Evolutionary conservation across 352 stramenopile genomes (phyloP).

Genomic region (Globisporangium solare): DNA sequence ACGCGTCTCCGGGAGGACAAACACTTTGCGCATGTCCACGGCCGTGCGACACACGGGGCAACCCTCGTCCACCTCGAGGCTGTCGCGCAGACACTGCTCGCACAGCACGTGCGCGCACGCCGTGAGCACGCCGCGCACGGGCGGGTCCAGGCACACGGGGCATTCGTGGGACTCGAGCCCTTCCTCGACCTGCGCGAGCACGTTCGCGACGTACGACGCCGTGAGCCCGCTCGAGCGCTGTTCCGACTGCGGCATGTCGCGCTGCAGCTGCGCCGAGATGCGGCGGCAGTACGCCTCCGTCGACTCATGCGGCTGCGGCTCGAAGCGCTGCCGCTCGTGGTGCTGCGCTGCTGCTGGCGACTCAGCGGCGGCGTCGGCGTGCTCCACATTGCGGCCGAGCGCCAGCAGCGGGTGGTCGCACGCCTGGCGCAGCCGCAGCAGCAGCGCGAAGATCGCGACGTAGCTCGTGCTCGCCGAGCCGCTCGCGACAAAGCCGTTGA

Average conservation of each 20-base stretch:
- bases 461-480: slow-evolving; percentile 78
- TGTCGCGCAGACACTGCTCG: slow-evolving; percentile 61
- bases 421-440: slow-evolving; percentile 85
- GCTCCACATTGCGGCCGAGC: slow-evolving; percentile 57
- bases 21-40: slow-evolving; percentile 60
- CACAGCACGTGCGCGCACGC: slow-evolving; percentile 86
- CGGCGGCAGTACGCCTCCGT: slow-evolving; percentile 56
- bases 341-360: no score
- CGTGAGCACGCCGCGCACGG: slow-evolving; percentile 68
- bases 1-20: slow-evolving; percentile 26
- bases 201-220: slow-evolving; percentile 58
- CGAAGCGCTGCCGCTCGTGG: slow-evolving; percentile 18
- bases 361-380: slow-evolving; percentile 20
- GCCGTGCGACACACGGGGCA: slow-evolving; percentile 75
- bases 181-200: slow-evolving; percentile 77
- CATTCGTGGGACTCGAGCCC: slow-evolving; percentile 79
- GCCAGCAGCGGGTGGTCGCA: slow-evolving; percentile 89
- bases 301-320: slow-evolving; percentile 43
- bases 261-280: slow-evolving; percentile 47
- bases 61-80: slow-evolving; percentile 47
- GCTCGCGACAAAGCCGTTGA: slow-evolving; percentile 83
- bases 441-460: slow-evolving; percentile 84
- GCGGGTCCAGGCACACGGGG: slow-evolving; percentile 79
- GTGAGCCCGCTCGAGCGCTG: slow-evolving; percentile 22
- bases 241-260: slow-evolving; percentile 23